phyloP scores from a whole-genome alignment of 2,329 filamentous ascomycete genomes.

The Nemania serpens region DNA sequence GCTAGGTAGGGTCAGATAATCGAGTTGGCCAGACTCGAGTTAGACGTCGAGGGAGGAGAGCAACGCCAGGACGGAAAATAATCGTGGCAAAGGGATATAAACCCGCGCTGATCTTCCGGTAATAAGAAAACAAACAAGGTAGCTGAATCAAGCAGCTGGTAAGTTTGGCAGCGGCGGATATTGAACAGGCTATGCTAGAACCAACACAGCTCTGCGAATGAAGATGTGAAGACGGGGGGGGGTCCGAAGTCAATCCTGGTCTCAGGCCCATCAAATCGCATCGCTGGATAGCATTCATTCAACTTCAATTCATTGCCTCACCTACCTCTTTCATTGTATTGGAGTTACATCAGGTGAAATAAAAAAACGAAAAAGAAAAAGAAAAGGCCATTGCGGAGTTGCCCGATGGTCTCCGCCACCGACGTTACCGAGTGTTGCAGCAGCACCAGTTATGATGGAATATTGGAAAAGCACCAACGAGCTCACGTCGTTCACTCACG shows the following conservation, averaged over 20 bases:
- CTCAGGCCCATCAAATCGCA: too few species aligned
- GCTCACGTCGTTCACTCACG: neutral
- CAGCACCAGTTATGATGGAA: slow-evolving; percentile 45
- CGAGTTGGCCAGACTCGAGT: too few species aligned
- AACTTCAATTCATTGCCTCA: slow-evolving; percentile 5
- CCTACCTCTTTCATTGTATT: slow-evolving; percentile 43
- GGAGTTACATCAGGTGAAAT: slow-evolving; percentile 47
- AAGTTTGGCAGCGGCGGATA: slow-evolving; percentile 52
- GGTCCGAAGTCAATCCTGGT: slow-evolving; percentile 12
- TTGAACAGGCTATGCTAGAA: slow-evolving; percentile 44
- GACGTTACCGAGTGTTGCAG: too few species aligned
- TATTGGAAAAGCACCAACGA: slow-evolving; percentile 24
- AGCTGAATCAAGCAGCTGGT: slow-evolving; percentile 46
- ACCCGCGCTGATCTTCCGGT: slow-evolving; percentile 47
- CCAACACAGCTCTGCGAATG: slow-evolving; percentile 42
- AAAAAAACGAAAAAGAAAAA: slow-evolving; percentile 27
- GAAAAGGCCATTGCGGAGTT: slow-evolving; percentile 49
- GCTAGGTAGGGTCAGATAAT: slow-evolving; percentile 48
- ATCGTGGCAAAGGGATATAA: slow-evolving; percentile 41
- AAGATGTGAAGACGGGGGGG: neutral
- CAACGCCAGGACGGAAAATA: slow-evolving; percentile 32
- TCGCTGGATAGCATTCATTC: too few species aligned
- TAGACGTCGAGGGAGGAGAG: too few species aligned
- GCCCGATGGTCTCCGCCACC: slow-evolving; percentile 45
- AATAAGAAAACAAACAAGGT: slow-evolving; percentile 42